Percentiles rank a stretch among this genome's conserved stretches.
These are phyloP conservation scores for Bonia amplexicaulis DNA, from an alignment of 176 grass and related monocot genomes.

Conservation along the genomic window DNA sequence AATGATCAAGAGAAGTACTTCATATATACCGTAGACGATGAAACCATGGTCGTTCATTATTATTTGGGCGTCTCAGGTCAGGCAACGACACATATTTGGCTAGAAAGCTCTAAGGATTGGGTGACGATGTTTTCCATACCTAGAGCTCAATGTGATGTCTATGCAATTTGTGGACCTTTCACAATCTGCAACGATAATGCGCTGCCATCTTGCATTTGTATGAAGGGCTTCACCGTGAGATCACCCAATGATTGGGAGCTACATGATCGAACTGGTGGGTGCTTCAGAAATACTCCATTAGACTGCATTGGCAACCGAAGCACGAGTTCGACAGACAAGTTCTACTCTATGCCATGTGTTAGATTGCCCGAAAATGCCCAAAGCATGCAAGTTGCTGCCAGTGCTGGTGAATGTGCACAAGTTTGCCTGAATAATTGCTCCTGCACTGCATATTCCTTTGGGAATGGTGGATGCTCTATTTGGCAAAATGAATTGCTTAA, in stretches of 20 bases:
- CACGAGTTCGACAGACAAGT: conserved; percentile 21
- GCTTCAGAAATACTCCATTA: conserved; percentile 33
- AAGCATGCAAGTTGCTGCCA: neutral
- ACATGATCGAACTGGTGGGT: conserved; percentile 33
- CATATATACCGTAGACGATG: neutral
- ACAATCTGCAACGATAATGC: conserved; percentile 19
- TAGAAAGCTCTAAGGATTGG: conserved; percentile 16
- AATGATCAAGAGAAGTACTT: conserved; percentile 25
- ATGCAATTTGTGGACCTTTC: conserved; percentile 37
- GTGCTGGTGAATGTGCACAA: conserved; percentile 15
- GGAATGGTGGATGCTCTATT: conserved; percentile 3
- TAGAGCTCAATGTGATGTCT: conserved; percentile 24
- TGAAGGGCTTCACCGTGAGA: conserved; percentile 34
- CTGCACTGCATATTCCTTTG: conserved; percentile 42
- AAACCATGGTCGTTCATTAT: neutral
- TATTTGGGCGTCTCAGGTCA: conserved; percentile 21
- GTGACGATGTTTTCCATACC: conserved; percentile 8
- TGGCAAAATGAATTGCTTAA: conserved; percentile 53
- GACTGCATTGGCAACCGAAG: conserved; percentile 16
- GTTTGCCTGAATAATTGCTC: conserved; percentile 37
- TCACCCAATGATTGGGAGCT: conserved; percentile 20
- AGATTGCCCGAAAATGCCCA: conserved; percentile 2
- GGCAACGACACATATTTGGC: neutral
- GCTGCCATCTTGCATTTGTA: conserved; percentile 24
- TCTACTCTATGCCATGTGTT: conserved; percentile 25